Evolutionary conservation across 305 asterid species (phyloP).

Genomic region (Solanum aculeatissimum): DNA sequence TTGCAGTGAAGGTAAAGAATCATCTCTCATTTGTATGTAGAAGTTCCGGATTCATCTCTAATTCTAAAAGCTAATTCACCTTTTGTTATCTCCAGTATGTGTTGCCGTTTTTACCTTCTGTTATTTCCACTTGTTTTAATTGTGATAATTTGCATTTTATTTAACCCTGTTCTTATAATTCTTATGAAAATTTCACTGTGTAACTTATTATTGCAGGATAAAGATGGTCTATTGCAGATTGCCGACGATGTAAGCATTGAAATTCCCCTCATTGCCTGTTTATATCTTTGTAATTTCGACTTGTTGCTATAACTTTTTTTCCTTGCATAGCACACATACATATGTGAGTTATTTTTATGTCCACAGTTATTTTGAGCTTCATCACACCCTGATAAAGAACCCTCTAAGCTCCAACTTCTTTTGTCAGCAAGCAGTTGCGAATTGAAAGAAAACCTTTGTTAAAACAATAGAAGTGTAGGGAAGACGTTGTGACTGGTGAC

Average conservation of each 20-base stretch:
- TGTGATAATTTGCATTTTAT: not conserved
- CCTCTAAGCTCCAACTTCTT: not conserved
- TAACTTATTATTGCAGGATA: constrained; percentile 34
- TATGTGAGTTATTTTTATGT: not conserved
- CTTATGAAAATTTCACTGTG: not conserved
- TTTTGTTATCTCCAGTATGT: not conserved
- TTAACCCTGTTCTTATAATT: not conserved
- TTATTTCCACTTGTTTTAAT: not conserved
- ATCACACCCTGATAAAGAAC: not conserved
- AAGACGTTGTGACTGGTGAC: not conserved
- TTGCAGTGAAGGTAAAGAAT: constrained; percentile 64
- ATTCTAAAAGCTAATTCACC: not conserved
- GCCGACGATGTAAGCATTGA: constrained; percentile 80
- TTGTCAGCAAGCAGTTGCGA: not conserved
- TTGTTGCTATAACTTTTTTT: not conserved
- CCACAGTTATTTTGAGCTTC: not conserved
- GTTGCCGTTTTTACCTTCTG: not conserved
- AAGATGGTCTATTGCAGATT: constrained; percentile 56
- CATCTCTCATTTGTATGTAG: not conserved
- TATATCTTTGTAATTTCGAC: not conserved
- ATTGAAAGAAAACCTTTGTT: not conserved
- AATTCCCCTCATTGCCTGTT: not conserved
- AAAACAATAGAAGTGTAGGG: not conserved
- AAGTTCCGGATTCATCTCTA: not conserved
- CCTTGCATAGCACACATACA: not conserved